Percentiles rank a stretch among this genome's conserved stretches.
phyloP scores from a whole-genome alignment of 1,284 basidiomycete genomes.

The Fistulina hepatica region DNA sequence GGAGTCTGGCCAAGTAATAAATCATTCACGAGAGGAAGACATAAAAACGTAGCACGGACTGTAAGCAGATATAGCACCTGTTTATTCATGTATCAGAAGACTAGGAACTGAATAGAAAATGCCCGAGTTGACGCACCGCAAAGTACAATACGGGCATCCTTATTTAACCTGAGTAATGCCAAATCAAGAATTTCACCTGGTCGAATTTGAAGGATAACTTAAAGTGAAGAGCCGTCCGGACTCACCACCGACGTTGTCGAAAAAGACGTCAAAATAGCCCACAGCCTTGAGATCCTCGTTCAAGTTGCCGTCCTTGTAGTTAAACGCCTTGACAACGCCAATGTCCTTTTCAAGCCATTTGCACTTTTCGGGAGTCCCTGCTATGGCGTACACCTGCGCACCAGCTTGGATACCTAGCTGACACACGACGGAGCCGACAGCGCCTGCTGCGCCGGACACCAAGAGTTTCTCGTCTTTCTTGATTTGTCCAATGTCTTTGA shows the following conservation, averaged over 20 bases:
- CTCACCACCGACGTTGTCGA: slow-evolving; percentile 79
- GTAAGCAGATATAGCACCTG: slow-evolving; percentile 73
- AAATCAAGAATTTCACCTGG: slow-evolving; percentile 64
- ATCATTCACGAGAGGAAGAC: slow-evolving; percentile 1
- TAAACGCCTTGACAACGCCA: slow-evolving; percentile 73
- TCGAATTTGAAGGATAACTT: neutral
- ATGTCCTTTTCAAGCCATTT: slow-evolving; percentile 72
- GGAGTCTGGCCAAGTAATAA: slow-evolving; percentile 29
- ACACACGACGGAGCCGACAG: slow-evolving; percentile 65
- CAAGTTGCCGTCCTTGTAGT: slow-evolving; percentile 80
- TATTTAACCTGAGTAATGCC: slow-evolving; percentile 62
- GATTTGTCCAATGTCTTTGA: slow-evolving; percentile 67
- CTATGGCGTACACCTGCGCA: slow-evolving; percentile 78
- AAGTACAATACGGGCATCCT: slow-evolving; percentile 66
- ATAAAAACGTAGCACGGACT: slow-evolving; percentile 32
- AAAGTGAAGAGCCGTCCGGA: neutral
- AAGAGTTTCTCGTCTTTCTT: slow-evolving; percentile 77
- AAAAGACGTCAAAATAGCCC: slow-evolving; percentile 69
- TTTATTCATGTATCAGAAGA: slow-evolving; percentile 4
- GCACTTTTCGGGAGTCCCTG: slow-evolving; percentile 66
- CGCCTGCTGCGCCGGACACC: slow-evolving; percentile 85
- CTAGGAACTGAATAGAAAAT: neutral
- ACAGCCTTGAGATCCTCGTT: slow-evolving; percentile 51
- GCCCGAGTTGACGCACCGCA: slow-evolving; percentile 37
- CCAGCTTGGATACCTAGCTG: slow-evolving; percentile 70